Evolutionary conservation across 208 protist genomes (phyloP).

Genomic region (Trypanosomatidae sp.): DNA sequence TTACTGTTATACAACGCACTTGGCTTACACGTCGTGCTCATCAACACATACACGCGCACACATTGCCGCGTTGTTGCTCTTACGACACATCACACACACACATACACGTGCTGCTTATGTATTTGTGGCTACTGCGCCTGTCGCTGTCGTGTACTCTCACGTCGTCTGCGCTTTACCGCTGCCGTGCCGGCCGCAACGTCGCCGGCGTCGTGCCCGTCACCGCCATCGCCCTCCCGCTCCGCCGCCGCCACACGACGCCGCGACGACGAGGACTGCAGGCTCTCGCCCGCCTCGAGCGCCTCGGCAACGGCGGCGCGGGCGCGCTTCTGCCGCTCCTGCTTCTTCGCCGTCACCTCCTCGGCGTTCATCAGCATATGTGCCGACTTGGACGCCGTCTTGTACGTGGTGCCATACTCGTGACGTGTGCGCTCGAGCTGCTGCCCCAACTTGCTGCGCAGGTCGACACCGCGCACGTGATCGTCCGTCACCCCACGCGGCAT

Average conservation of each 20-base stretch:
- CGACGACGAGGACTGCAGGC: too few relatives aligned
- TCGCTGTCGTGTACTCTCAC: not conserved
- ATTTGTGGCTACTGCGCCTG: not conserved
- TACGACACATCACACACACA: too few relatives aligned
- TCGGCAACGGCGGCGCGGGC: constrained; percentile 46
- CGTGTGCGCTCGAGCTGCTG: constrained; percentile 43
- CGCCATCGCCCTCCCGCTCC: constrained; percentile 8
- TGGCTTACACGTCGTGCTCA: too few relatives aligned
- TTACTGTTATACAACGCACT: too few relatives aligned
- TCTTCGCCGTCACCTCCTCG: constrained; percentile 25
- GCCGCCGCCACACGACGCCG: not conserved
- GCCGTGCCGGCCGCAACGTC: not conserved
- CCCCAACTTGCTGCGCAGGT: constrained; percentile 64
- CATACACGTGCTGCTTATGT: too few relatives aligned
- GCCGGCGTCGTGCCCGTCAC: constrained; percentile 5
- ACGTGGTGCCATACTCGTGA: constrained; percentile 55
- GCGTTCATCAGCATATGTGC: constrained; percentile 53
- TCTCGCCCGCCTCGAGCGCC: constrained; percentile 25
- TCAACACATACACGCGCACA: too few relatives aligned
- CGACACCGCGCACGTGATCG: constrained; percentile 22
- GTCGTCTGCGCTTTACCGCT: not conserved
- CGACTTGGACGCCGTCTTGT: constrained; percentile 42
- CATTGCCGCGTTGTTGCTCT: too few relatives aligned
- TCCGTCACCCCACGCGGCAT: constrained; percentile 25
- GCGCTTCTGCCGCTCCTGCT: constrained; percentile 26